Base-by-base conservation (phyloP, 441 rosid species). In the Melastoma candidum region DNA sequence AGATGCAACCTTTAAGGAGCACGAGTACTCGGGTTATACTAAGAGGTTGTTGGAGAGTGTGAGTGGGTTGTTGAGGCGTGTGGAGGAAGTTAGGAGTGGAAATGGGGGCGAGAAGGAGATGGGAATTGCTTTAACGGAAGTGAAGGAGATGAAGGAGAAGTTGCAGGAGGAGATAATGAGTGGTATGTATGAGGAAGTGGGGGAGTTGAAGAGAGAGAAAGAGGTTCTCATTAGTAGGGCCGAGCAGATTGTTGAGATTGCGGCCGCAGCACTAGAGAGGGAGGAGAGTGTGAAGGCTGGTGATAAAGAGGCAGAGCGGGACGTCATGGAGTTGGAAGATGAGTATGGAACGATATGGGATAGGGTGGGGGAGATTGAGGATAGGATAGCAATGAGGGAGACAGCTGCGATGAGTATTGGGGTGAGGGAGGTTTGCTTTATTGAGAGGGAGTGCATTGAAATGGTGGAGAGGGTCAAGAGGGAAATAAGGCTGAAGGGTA, bases 361-460 rank as follows among this genome's bases (percentile, higher is more conserved):
- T 59, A 76, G 69, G 54, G 57, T 86, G 54, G 95, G 82, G 56
- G 87, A 78, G 66, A 69, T 81, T 56, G 85, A 81, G 26, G 90
- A 82, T 71, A 53, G 13, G 26, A 74, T 84, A 63, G 57, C 71
- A 51, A 75, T 73, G 78, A 79, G 71, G 64, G 95, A 90, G 73
- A 75, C 82, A 0, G 48, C 63, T 47, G 81, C 84, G 1, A 49
- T 86, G 73, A 90, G 95, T 59, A 53, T 79, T 63, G 87, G 94
- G 41, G 74, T 86, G 54, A 77, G 95, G 60, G 97, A 86, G 80
- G 83, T 90, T 62, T 73, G 77, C 55, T 82, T 73, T 68, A 81
- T 90, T 46, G 92, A 84, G 76, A 81, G 88, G 68, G 95, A 87
- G 65, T 83, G 88, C 70, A 84, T 64, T 54, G 87, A 75, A 72